phyloP scores from a whole-genome alignment of 2,329 filamentous ascomycete genomes.

The Curvularia verruculosa region DNA sequence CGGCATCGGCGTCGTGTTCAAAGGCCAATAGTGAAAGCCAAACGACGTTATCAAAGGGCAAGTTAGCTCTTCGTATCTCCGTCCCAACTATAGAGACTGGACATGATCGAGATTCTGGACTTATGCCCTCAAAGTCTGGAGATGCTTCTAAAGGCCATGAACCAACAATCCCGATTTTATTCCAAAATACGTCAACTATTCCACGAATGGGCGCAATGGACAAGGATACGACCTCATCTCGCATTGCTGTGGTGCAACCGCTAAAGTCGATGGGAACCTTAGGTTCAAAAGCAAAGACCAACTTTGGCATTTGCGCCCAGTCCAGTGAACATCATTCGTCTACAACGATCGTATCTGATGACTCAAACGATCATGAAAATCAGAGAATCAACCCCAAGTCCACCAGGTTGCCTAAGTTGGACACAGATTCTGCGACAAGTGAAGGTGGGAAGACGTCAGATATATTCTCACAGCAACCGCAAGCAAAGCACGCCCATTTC shows the following conservation, averaged over 20 bases:
- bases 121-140: conserved; percentile 13
- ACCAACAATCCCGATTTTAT: conserved; percentile 10
- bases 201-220: conserved; percentile 25
- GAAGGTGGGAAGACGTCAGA: neutral
- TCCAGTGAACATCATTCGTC: conserved; percentile 11
- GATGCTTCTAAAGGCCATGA: conserved; percentile 9
- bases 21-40: conserved; percentile 5
- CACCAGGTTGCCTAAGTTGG: no score
- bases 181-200: conserved; percentile 32
- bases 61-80: conserved; percentile 30
- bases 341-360: neutral
- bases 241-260: conserved; percentile 24
- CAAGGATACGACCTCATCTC: conserved; percentile 10
- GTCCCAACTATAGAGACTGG: neutral
- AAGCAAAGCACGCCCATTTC: neutral
- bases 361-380: neutral
- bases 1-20: neutral
- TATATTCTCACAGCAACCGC: neutral
- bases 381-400: neutral
- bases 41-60: conserved; percentile 17
- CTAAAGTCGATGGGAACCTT: conserved; percentile 22
- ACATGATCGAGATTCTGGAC: conserved; percentile 10
- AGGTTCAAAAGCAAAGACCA: neutral
- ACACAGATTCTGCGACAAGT: neutral
- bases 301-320: neutral